Base-by-base conservation (phyloP, 176 grass and related monocot species). In the Olyra latifolia region DNA sequence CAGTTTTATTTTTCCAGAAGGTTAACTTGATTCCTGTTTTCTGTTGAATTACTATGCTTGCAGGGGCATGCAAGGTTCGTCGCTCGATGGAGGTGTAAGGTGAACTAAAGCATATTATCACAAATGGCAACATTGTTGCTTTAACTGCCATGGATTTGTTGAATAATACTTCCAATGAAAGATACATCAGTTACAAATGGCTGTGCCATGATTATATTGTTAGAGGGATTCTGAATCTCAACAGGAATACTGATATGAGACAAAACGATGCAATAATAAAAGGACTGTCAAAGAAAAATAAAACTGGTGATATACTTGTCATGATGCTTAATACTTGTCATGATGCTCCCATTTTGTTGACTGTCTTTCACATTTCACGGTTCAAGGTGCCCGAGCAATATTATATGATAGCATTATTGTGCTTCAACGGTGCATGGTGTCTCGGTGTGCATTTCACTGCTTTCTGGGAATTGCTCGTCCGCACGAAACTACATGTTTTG, bases 151-250 rank as follows among this genome's bases (percentile, higher is more conserved):
- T 85, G 52, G 44, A 83, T 75, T 52, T 87, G 77, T 85, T 85
- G 54, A 76, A 89, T 85, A 85, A 71, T 89, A 81, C 77, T 81
- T 71, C 59, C 56, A 71, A 15, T 69, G 47, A 85, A 89, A 89
- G 62, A 81, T 85, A 71, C 63, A 85, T 56, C 55, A 23, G 64
- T 76, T 84, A 85, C 63, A 85, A 65, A 35, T 83, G 55, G 64
- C 85, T 66, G 62, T 13, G 47, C 70, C 76, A 76, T 89, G 56
- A 48, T 70, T 80, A 32, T 89, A 85, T 54, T 80, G 82, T 81
- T 85, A 85, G 77, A 75, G 10, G 76, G 71, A 73, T 77, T 76
- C 16, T 24, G 54, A 70, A 81, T 68, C 71, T 61, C 77, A 71
- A 89, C 43, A 81, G 64, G 57, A 76, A 89, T 55, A 85, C 71